These are phyloP conservation scores for Fusarium foetens DNA, from an alignment of 2,329 filamentous ascomycete genomes.

Conservation along the genomic window DNA sequence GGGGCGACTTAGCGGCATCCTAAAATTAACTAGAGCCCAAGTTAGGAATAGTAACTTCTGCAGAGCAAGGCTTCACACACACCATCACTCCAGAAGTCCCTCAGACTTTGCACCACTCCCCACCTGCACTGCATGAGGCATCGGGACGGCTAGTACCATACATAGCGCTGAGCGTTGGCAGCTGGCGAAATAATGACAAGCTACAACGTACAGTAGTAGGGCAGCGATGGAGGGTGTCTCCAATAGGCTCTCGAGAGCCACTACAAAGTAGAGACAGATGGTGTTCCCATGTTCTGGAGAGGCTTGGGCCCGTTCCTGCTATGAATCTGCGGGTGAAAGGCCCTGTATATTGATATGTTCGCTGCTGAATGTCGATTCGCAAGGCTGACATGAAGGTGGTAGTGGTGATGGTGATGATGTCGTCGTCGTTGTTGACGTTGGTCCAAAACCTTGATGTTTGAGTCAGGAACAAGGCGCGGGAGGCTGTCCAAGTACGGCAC, in stretches of 20 bases:
- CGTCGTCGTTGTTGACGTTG: slow-evolving; percentile 3
- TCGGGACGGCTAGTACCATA: slow-evolving; percentile 37
- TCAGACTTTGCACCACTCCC: slow-evolving; percentile 29
- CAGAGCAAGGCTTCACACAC: slow-evolving; percentile 24
- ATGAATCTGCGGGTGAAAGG: neutral
- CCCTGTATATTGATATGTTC: neutral
- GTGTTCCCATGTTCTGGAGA: slow-evolving; percentile 9
- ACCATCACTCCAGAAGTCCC: slow-evolving; percentile 39
- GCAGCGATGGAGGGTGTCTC: slow-evolving; percentile 8
- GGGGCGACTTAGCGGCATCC: slow-evolving; percentile 25
- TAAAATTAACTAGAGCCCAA: slow-evolving; percentile 26
- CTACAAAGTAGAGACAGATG: slow-evolving; percentile 7
- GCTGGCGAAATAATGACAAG: slow-evolving; percentile 16
- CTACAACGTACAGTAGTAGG: slow-evolving; percentile 1
- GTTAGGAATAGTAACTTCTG: slow-evolving; percentile 22
- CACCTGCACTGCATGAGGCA: slow-evolving; percentile 26
- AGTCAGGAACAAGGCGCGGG: slow-evolving; percentile 34
- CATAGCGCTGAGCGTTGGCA: slow-evolving; percentile 31
- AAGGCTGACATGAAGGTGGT: slow-evolving; percentile 9
- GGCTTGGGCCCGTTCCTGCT: neutral
- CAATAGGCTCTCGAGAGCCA: slow-evolving; percentile 2
- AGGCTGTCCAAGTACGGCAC: slow-evolving; percentile 29
- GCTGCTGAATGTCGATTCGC: neutral
- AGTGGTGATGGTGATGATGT: slow-evolving; percentile 12
- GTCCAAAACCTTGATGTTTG: slow-evolving; percentile 29